Base-by-base conservation (phyloP, 2,329 filamentous ascomycete genomes). In the Microascus cirrosus region DNA sequence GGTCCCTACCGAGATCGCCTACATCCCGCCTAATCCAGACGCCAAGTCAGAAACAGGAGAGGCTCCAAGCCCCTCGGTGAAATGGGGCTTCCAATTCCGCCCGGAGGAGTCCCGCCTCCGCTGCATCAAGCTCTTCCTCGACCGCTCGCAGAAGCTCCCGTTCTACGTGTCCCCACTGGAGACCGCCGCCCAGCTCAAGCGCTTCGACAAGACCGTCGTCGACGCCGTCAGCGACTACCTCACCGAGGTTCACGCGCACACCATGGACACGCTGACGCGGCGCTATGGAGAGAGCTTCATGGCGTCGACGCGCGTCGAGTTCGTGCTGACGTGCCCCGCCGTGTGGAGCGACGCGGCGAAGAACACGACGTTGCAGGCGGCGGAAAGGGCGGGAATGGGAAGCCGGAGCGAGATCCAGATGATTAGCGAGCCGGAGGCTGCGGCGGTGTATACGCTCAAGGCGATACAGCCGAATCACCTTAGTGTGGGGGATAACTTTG, bases 301-400 rank as follows among this genome's bases (percentile, higher is more conserved):
- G 83, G 80, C 81, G 7, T 83, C 81, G 8, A 91, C 87, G 5
- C 84, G 84, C 64, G 84, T 90, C 45, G 84, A 92, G 61, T 92
- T 89, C 64, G 87, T 93, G 54, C 76, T 94, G 58, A 93, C 89
- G 1, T 89, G 88, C 56, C 89, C 89, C 8, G 89, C 89, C 8
- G 87, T 93, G 8, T 94, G 89, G 89, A 89, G 84, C 25, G 89
- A 94, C 68, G 82, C 86, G 0, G 89, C 89, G n/a, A 93, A 92
- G 73, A 89, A 90, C 68, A 88, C 87, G 6, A 93, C 89, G 2
- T 71, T 91, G 54, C 82, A 87, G 66, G 89, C 89, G 6, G 89
- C 89, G 12, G 86, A 91, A 72, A 76, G 84, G 59, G 89, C 89
- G 0, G 89, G 89, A 3, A 90, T 93, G 85, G 89, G 88, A 4